These are phyloP conservation scores for Lepiota venenata DNA, from an alignment of 768 basidiomycete genomes.

Conservation along the genomic window DNA sequence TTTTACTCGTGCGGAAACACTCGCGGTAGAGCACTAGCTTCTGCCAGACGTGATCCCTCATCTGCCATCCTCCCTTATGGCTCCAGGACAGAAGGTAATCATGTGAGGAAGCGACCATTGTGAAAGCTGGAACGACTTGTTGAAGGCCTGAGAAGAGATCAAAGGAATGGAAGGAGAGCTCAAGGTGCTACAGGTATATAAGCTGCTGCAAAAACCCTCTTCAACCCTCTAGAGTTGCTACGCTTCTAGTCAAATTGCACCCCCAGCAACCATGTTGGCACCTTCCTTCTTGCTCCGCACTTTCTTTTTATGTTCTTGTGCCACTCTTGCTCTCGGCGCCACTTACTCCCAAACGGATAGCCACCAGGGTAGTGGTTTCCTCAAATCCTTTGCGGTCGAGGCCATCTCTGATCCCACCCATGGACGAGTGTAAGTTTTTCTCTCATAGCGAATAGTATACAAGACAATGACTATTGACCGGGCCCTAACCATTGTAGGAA, in stretches of 20 bases:
- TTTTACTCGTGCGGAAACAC: background rate
- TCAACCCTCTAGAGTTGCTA: background rate
- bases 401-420: conserved; percentile 59
- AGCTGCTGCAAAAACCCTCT: background rate
- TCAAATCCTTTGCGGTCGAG: conserved; percentile 46
- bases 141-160: background rate
- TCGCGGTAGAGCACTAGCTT: background rate
- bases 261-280: background rate
- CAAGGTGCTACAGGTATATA: background rate
- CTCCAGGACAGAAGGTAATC: background rate
- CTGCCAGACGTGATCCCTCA: background rate
- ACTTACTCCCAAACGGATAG: conserved; percentile 45
- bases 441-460: background rate
- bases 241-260: background rate
- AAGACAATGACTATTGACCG: background rate
- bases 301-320: conserved; percentile 15
- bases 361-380: conserved; percentile 43
- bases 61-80: conserved; percentile 4
- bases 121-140: background rate
- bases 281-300: conserved; percentile 7
- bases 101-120: background rate
- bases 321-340: conserved; percentile 31
- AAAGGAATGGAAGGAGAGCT: background rate
- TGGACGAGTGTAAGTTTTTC: conserved; percentile 52
- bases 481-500: conserved; percentile 24